These are phyloP conservation scores for Candida frijolesensis DNA, from an alignment of 1,139 yeast species.

Conservation along the genomic window DNA sequence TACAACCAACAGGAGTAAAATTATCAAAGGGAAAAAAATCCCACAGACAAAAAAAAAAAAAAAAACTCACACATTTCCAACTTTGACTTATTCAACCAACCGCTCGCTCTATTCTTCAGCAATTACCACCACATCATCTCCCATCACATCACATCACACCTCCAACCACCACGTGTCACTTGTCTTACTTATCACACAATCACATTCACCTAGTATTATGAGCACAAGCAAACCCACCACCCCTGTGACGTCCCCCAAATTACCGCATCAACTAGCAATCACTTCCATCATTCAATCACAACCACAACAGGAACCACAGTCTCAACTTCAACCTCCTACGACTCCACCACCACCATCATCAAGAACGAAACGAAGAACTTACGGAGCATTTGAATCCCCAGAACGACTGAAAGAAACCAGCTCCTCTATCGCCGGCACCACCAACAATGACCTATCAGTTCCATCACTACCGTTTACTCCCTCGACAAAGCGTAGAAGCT, in stretches of 20 bases:
- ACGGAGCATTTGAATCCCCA: conserved; percentile 37
- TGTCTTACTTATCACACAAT: background rate
- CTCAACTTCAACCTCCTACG: conserved; percentile 2
- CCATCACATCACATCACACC: background rate
- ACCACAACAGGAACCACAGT: conserved; percentile 22
- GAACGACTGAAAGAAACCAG: conserved; percentile 20
- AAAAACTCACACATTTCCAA: background rate
- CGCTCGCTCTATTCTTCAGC: background rate
- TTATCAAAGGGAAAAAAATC: background rate
- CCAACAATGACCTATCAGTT: background rate
- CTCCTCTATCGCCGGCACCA: background rate
- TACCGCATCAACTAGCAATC: conserved; percentile 23
- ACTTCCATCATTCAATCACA: conserved; percentile 16
- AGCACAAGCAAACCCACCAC: conserved; percentile 35
- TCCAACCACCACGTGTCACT: background rate
- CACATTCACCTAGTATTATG: conserved; percentile 8
- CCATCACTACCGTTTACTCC: conserved; percentile 40
- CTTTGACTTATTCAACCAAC: background rate
- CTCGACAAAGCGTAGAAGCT: conserved; percentile 37
- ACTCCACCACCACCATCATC: background rate
- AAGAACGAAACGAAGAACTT: background rate
- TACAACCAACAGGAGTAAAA: background rate
- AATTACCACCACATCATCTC: background rate
- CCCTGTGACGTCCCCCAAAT: conserved; percentile 29
- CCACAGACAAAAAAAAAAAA: background rate